Conservation (phyloP, 805 yeast species). For the Kluyveromyces nonfermentans region DNA sequence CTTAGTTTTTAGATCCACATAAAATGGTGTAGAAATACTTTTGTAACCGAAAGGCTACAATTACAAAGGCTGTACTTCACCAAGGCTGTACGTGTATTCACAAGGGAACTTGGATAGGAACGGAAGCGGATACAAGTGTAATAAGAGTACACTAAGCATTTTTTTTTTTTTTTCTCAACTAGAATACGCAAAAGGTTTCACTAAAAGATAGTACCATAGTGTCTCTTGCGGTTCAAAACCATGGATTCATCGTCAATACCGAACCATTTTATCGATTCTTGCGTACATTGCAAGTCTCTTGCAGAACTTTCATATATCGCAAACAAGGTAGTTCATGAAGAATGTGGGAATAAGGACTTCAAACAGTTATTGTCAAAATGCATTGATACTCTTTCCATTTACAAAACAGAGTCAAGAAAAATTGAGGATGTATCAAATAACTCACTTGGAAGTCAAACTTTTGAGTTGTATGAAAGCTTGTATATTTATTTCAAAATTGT, state of each 20-base stretch:
- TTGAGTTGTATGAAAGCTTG: conserved; percentile 23
- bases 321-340: conserved; percentile 17
- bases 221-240: neutral
- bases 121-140: too few relatives aligned
- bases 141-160: too few relatives aligned
- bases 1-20: neutral
- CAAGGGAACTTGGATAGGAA: too few relatives aligned
- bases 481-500: conserved; percentile 29
- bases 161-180: too few relatives aligned
- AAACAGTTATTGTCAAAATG: conserved; percentile 21
- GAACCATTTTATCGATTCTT: neutral
- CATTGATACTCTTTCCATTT: conserved; percentile 25
- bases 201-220: neutral
- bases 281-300: conserved; percentile 11
- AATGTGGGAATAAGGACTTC: conserved; percentile 14
- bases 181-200: too few relatives aligned
- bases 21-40: neutral
- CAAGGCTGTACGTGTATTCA: neutral
- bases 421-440: conserved; percentile 7
- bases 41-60: neutral
- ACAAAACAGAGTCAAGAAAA: conserved; percentile 23
- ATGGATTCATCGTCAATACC: neutral
- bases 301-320: conserved; percentile 15
- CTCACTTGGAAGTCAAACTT: conserved; percentile 4
- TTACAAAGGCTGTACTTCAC: neutral